Base-by-base conservation (phyloP, 2,329 filamentous ascomycete species). In the Epichloe typhina region DNA sequence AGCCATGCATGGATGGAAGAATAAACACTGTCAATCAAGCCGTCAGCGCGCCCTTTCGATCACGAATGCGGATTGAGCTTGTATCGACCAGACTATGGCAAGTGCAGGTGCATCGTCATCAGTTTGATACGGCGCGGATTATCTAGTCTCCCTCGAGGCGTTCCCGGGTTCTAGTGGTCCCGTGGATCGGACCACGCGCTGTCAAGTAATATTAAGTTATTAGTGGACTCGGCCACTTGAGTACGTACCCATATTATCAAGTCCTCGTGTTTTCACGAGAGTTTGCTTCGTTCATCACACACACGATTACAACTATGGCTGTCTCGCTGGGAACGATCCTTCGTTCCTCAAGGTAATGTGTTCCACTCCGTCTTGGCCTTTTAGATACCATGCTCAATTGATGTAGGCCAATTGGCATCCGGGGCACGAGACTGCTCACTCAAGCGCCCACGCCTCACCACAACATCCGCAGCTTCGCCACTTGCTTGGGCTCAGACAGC, bases 381-480 rank as follows among this genome's bases (percentile, higher is more conserved):
- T 13, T 17, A 17, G 37, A 35, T 15, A 47, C n/a, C 11, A 39
- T 39, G 37, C 41, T 52, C 17, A 47, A 17, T 33, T 37, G 1
- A 12, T 44, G 8, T 23, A 52, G 47, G 42, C 13, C 37, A 17
- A 23, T 47, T 41, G 47, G 47, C 23, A 39, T 48, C 51, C 50
- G 53, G 45, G 41, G 49, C 33, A 33, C 49, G 42, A 52, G 46
- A 38, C 26, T 52, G 19, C 11, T 41, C 37, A 49, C 35, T 15
- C 52, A 45, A 7, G 37, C 43, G 40, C 52, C 49, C 45, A 46
- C 8, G 3, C 31, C 37, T 5, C 47, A 50, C 23, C 19, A 17
- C 41, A 35, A 15, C 13, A 11, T 50, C 36, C 45, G 54, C n/a
- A 51, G 21, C 39, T 55, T 54, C 31, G 50, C 52, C 41, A 56